Conservation (phyloP, 2,329 filamentous ascomycete species). For the Xylaria hypoxylon region DNA sequence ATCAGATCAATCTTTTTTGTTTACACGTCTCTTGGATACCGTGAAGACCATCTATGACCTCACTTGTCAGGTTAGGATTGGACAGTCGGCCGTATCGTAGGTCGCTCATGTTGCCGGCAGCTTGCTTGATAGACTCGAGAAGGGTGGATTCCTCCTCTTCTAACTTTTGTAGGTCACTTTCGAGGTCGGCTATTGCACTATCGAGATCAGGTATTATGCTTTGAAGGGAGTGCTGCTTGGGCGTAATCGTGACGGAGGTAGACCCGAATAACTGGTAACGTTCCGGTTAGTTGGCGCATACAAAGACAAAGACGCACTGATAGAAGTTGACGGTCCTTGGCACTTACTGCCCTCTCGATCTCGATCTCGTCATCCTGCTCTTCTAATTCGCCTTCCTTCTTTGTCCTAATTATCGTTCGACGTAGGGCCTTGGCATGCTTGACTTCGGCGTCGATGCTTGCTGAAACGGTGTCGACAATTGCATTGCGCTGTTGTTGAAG, state of each 20-base stretch:
- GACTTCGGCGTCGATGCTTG: constrained; percentile 73
- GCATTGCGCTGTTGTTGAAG: constrained; percentile 79
- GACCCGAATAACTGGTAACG: constrained; percentile 68
- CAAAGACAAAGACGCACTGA: not conserved
- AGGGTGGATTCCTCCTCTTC: constrained; percentile 73
- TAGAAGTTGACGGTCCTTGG: constrained; percentile 19
- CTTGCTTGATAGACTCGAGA: constrained; percentile 71
- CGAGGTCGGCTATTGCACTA: constrained; percentile 71
- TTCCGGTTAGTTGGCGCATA: constrained; percentile 33
- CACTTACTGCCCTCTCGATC: constrained; percentile 67
- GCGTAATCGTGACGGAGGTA: constrained; percentile 57
- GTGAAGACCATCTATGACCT: constrained; percentile 75
- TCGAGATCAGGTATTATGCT: constrained; percentile 78
- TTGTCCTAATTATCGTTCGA: constrained; percentile 66
- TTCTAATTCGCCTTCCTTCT: constrained; percentile 64
- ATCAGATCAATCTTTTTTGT: constrained; percentile 51
- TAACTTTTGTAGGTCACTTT: constrained; percentile 74
- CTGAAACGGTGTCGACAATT: constrained; percentile 74
- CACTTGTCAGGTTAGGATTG: constrained; percentile 71
- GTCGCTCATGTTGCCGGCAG: constrained; percentile 81
- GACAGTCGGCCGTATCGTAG: constrained; percentile 82
- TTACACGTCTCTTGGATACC: constrained; percentile 74
- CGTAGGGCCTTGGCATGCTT: constrained; percentile 69
- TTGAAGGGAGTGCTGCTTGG: constrained; percentile 68
- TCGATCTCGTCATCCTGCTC: constrained; percentile 73